Conservation (phyloP, 2,329 filamentous ascomycete species). For the Septoria petroselini region DNA sequence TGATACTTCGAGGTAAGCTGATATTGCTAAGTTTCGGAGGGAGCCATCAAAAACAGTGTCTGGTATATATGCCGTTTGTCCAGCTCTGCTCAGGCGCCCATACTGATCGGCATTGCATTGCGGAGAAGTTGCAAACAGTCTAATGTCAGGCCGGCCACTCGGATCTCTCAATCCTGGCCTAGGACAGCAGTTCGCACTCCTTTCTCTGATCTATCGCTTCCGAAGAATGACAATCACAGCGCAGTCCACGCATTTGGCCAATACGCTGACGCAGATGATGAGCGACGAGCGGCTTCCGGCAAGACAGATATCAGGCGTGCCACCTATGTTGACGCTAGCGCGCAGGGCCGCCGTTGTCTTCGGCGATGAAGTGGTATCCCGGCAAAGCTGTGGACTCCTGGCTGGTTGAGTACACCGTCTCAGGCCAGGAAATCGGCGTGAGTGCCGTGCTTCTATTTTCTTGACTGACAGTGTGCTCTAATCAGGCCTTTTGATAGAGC, state of each 20-base stretch:
- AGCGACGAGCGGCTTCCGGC: background rate
- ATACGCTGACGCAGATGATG: background rate
- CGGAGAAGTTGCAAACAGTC: background rate
- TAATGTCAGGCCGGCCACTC: background rate
- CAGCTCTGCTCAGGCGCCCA: too few species aligned
- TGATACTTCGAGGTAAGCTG: background rate
- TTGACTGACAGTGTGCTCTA: too few species aligned
- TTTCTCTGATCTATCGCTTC: too few species aligned
- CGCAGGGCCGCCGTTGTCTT: background rate
- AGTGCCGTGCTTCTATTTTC: too few species aligned
- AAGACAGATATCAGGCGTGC: conserved; percentile 2
- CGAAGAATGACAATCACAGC: background rate
- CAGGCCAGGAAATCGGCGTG: too few species aligned
- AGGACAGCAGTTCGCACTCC: background rate
- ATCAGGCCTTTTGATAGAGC: too few species aligned
- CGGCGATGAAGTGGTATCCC: too few species aligned
- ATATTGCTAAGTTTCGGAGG: background rate
- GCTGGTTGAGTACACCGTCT: too few species aligned
- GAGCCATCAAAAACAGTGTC: background rate
- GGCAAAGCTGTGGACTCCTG: too few species aligned
- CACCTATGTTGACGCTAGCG: background rate
- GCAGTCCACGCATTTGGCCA: background rate
- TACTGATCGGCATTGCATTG: background rate
- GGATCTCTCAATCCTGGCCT: background rate
- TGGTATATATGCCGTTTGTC: background rate